Base-by-base conservation (phyloP, 23 red algal species). In the Gracilariopsis chorda region DNA sequence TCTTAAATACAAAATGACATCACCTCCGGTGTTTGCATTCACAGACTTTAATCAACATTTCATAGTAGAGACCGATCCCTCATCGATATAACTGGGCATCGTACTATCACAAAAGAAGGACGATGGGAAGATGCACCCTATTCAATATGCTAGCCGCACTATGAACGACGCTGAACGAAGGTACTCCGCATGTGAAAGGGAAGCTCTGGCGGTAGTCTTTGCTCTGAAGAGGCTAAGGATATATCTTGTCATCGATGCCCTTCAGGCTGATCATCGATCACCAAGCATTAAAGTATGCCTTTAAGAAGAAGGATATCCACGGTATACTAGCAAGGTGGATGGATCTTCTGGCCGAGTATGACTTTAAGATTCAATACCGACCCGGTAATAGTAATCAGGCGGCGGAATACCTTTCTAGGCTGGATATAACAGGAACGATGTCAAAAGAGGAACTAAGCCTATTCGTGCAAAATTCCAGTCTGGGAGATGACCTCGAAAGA, bases 111-210 rank as follows among this genome's bases (percentile, higher is more conserved):
- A 80, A 41, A 30, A 55, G 24, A 20, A 80, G 42, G 0, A 51
- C 1, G 0, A 80, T 0, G 76, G 51, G 24, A 55, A 51, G 44
- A 53, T 80, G 27, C 8, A 80, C 34, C 76, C 76, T 24, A 41
- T 80, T 19, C 76, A 80, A 37, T 24, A 80, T 55, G 45, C 76
- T 21, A 80, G 1, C 44, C 76, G 76, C 44, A 80, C 76, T 0
- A 80, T 80, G 76, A 80, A 51, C 44, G 21, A 27, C 20, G 76
- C 76, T 49, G 1, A 80, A 55, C 33, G 44, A 41, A 48, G 34
- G 21, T 80, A 58, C 46, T 55, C 76, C 19, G 49, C 39, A 8
- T 80, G 76, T 57, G 39, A 80, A 47, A 0, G 76, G 27, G 76
- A 80, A 57, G 45, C 76, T 55, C 45, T 53, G 25, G 13, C 76